These are phyloP conservation scores for Coniochaeta hoffmannii DNA, from an alignment of 2,329 filamentous ascomycete genomes.

Conservation along the genomic window DNA sequence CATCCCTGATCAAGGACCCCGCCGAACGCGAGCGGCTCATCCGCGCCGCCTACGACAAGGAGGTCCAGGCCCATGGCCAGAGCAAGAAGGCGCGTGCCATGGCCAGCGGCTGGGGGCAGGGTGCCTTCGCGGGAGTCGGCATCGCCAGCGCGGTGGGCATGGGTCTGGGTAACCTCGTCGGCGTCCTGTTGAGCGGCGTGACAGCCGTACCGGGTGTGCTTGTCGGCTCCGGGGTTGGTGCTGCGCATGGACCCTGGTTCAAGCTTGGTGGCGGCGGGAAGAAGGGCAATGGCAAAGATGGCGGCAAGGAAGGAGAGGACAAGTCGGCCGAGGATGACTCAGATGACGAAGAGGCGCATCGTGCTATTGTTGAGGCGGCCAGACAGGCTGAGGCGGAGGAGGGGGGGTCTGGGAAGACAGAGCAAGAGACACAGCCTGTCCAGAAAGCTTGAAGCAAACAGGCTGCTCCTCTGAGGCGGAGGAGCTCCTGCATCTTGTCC, in stretches of 20 bases:
- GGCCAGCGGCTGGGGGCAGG: constrained; percentile 9
- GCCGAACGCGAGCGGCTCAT: constrained; percentile 5
- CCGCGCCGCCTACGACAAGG: constrained; percentile 6
- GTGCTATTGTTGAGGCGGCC: constrained; percentile 1
- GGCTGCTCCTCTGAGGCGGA: too few species aligned
- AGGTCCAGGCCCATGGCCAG: constrained; percentile 6
- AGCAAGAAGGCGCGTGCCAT: constrained; percentile 8
- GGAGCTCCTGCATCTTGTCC: too few species aligned
- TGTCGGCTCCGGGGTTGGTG: background rate
- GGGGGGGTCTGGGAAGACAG: background rate
- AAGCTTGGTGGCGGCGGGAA: background rate
- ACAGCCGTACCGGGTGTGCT: constrained; percentile 4
- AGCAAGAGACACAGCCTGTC: background rate
- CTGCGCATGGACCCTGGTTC: constrained; percentile 1
- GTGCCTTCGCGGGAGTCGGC: constrained; percentile 4
- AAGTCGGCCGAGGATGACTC: background rate
- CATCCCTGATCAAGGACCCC: constrained; percentile 3
- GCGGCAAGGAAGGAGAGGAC: background rate
- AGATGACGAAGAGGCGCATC: constrained; percentile 1
- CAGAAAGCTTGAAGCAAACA: background rate
- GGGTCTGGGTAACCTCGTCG: constrained; percentile 6
- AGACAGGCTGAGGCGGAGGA: background rate
- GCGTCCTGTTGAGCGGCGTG: constrained; percentile 3
- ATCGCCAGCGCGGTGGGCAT: constrained; percentile 4
- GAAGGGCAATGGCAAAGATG: background rate